These are phyloP conservation scores for Crithidia bombi DNA, from an alignment of 208 protist genomes.

Conservation along the genomic window DNA sequence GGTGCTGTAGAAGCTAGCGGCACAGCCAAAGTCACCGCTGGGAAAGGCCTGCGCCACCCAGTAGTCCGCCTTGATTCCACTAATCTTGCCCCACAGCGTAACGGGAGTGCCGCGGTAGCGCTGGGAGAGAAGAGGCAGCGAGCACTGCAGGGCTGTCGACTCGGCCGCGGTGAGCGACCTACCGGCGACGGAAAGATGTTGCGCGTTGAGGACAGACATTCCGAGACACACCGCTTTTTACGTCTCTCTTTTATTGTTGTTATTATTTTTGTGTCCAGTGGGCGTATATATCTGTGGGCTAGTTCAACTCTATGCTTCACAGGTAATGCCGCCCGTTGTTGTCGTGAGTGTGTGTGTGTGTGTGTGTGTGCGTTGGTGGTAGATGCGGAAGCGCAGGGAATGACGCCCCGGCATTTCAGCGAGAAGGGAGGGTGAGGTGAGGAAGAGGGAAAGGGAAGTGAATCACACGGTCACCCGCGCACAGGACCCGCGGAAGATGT, in stretches of 20 bases:
- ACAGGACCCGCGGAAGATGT: too few relatives aligned
- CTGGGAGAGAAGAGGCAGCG: conserved; percentile 72
- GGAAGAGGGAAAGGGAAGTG: too few relatives aligned
- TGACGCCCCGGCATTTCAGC: too few relatives aligned
- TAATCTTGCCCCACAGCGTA: conserved; percentile 85
- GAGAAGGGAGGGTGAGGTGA: too few relatives aligned
- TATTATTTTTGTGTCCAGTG: conserved; percentile 1
- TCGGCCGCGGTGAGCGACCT: conserved; percentile 64
- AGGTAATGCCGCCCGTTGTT: too few relatives aligned
- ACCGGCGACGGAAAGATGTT: conserved; percentile 69
- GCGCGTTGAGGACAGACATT: conserved; percentile 65
- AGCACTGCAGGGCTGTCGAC: conserved; percentile 77
- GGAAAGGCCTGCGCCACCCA: conserved; percentile 72
- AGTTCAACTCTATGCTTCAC: background rate
- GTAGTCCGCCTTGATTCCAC: conserved; percentile 73
- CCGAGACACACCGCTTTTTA: background rate
- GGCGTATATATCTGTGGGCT: background rate
- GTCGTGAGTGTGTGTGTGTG: too few relatives aligned
- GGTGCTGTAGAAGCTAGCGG: conserved; percentile 76
- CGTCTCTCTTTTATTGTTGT: background rate
- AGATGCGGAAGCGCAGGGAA: background rate
- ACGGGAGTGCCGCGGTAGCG: conserved; percentile 59
- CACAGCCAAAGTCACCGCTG: conserved; percentile 61
- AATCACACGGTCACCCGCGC: too few relatives aligned
- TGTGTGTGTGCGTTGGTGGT: too few relatives aligned